A percentile compares a stretch with the other conserved stretches of the same genome.
phyloP scores from a whole-genome alignment of 2,329 filamentous ascomycete genomes.

The Sodiomyces alkalinus region DNA sequence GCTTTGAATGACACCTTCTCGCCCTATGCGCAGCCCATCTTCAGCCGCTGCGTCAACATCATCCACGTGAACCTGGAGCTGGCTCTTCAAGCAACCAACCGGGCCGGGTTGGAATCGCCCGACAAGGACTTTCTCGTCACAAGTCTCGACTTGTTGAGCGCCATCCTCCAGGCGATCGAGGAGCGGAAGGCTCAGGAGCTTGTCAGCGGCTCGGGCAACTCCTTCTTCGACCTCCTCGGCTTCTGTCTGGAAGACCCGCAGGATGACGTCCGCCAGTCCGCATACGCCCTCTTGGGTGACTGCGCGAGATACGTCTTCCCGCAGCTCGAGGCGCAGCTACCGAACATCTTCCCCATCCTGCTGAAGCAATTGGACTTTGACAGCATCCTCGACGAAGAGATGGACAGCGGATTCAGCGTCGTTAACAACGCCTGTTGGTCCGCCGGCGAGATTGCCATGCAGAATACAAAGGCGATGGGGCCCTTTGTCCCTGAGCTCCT shows the following conservation, averaged over 20 bases:
- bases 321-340: conserved; percentile 60
- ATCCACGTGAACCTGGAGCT: conserved; percentile 86
- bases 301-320: conserved; percentile 85
- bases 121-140: conserved; percentile 97
- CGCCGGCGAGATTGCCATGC: conserved; percentile 78
- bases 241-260: conserved; percentile 86
- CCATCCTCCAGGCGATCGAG: conserved; percentile 81
- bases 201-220: conserved; percentile 58
- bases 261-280: conserved; percentile 90
- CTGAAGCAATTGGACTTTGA: conserved; percentile 78
- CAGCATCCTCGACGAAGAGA: conserved; percentile 59
- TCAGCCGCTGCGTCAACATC: conserved; percentile 74
- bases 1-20: conserved; percentile 72
- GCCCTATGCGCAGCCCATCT: conserved; percentile 75
- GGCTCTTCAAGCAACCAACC: conserved; percentile 52
- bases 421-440: conserved; percentile 99
- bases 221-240: conserved; percentile 78
- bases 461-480: conserved; percentile 57
- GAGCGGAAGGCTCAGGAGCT: conserved; percentile 59
- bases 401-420: conserved; percentile 76
- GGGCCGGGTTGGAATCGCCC: conserved; percentile 56
- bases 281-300: conserved; percentile 87
- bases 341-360: conserved; percentile 63
- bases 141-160: conserved; percentile 81
- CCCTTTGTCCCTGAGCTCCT: conserved; percentile 67